Evolutionary conservation across 805 yeast species (phyloP).

Genomic region (Peterozyma toletana): DNA sequence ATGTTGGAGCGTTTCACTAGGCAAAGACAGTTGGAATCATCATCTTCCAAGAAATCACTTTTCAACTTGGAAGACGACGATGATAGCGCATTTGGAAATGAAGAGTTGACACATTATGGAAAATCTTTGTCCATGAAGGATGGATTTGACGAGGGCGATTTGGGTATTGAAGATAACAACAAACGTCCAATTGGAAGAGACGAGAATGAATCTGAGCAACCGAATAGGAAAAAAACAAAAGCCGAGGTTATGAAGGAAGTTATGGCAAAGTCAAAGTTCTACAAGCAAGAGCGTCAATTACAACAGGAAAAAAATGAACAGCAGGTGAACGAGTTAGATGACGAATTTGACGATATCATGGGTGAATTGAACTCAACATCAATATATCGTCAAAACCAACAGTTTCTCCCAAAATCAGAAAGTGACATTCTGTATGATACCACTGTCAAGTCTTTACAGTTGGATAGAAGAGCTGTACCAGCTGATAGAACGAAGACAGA

Average conservation of each 20-base stretch:
- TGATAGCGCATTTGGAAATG: conserved; percentile 33
- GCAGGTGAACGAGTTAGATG: conserved; percentile 62
- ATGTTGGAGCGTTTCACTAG: conserved; percentile 93
- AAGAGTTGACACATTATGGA: conserved; percentile 72
- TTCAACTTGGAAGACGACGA: conserved; percentile 73
- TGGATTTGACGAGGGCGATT: conserved; percentile 28
- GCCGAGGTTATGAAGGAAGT: conserved; percentile 84
- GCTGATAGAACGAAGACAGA: conserved; percentile 76
- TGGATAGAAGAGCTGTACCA: conserved; percentile 74
- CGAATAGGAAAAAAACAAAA: conserved; percentile 63
- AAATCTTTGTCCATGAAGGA: conserved; percentile 40
- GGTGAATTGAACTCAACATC: conserved; percentile 16
- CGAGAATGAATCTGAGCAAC: conserved; percentile 24
- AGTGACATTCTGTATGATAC: conserved; percentile 50
- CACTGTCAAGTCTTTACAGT: conserved; percentile 56
- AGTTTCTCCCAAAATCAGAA: conserved; percentile 29
- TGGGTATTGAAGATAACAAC: neutral
- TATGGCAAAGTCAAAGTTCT: conserved; percentile 73
- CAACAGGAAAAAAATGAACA: conserved; percentile 53
- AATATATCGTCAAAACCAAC: conserved; percentile 12
- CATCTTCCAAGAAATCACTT: conserved; percentile 43
- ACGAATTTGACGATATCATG: conserved; percentile 66
- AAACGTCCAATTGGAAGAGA: conserved; percentile 20
- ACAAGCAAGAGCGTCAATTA: conserved; percentile 69
- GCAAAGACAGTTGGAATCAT: conserved; percentile 62